Base-by-base conservation (phyloP, 2,329 filamentous ascomycete species). In the Orbilia oligospora region DNA sequence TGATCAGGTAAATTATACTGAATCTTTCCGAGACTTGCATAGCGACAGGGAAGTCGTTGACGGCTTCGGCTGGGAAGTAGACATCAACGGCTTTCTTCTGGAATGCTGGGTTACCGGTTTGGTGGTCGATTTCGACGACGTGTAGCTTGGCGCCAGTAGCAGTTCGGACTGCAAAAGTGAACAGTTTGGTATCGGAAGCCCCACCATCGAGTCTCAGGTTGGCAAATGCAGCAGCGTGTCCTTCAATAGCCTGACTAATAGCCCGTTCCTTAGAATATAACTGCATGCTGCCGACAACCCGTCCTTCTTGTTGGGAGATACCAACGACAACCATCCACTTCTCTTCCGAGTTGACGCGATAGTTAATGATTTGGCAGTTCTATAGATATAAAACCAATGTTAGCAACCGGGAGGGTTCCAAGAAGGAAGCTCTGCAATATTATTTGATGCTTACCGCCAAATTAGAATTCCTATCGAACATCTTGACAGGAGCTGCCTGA, bases 311-410 rank as follows among this genome's bases (percentile, higher is more conserved):
- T 84, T 94, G 93, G 76, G 94, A 94, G 83, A 99, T 99, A 83
- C 96, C 96, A 75, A 99, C 94, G 71, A 97, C 91, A 33, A 97
- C 94, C 91, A 97, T 97, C 96, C 96, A 99, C 86, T 97, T 97
- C 84, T 94, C 93, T 81, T 99, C 95, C 81, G 91, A 90, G 85
- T 95, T 97, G 82, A 97, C 93, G 82, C 95, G 93, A 87, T 99
- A 99, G 87, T 98, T 99, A 89, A 99, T 99, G 85, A 99, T 99
- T 90, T 99, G 96, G 86, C 93, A 97, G 81, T 92, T 92, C 93
- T 97, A 83, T 41, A 38, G 22, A 14, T 10, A 22, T 69, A 18
- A 10, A 16, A 3, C 27, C 12, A 9, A 18, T 1, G 58, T 41
- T 27, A 77, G 18, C 33, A 51, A 46, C 33, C 9, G 76, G 70